Evolutionary conservation across 1,284 basidiomycete species (phyloP).

Genomic region (Cutaneotrichosporon arboriforme): DNA sequence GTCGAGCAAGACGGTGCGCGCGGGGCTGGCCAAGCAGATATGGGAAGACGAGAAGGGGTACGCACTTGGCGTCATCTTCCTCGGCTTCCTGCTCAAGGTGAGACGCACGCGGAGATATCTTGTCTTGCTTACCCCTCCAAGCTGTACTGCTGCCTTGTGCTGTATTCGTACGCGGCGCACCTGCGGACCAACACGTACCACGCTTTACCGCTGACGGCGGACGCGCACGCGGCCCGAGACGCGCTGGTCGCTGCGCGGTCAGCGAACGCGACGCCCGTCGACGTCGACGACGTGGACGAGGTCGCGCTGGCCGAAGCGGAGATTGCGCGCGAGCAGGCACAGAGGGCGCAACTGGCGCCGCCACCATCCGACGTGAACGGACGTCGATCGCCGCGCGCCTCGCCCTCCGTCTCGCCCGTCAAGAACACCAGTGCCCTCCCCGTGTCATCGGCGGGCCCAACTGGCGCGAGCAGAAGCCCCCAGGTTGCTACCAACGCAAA

Average conservation of each 20-base stretch:
- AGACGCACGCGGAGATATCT: conserved; percentile 20
- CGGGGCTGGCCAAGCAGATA: conserved; percentile 64
- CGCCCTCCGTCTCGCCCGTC: no score
- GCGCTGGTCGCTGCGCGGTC: background rate
- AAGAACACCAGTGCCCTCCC: no score
- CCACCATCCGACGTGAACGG: background rate
- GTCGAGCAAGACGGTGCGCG: conserved; percentile 51
- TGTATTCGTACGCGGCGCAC: conserved; percentile 93
- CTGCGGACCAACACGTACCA: conserved; percentile 88
- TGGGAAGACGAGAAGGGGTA: conserved; percentile 90
- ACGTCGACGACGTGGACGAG: conserved; percentile 9
- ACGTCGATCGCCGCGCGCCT: background rate
- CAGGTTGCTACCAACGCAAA: no score
- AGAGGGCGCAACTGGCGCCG: conserved; percentile 6
- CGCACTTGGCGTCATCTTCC: conserved; percentile 61
- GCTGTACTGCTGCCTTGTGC: conserved; percentile 85
- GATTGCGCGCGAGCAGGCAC: conserved; percentile 1
- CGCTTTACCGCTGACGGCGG: conserved; percentile 59
- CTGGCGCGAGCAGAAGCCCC: no score
- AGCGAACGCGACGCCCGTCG: background rate
- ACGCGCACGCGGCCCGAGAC: conserved; percentile 8
- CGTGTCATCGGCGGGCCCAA: no score
- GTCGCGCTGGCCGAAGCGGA: conserved; percentile 13
- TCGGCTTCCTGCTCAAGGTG: conserved; percentile 88
- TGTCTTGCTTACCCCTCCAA: conserved; percentile 46